These are phyloP conservation scores for Beauveria varroae DNA, from an alignment of 2,329 filamentous ascomycete genomes.

Conservation along the genomic window DNA sequence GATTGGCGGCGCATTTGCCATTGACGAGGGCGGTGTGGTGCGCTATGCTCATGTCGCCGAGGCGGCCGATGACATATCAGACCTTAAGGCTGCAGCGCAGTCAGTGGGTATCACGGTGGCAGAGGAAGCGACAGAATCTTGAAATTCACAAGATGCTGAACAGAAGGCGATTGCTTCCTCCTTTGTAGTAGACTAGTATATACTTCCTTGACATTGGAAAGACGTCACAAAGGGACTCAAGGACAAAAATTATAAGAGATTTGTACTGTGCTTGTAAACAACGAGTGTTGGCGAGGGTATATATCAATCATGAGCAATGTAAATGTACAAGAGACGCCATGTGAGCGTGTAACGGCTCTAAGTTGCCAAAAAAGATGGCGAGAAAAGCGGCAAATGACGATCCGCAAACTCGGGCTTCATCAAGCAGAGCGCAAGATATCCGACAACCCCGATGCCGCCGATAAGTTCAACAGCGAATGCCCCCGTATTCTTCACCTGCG, in stretches of 20 bases:
- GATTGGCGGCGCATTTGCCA: conserved; percentile 55
- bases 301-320: neutral
- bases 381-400: conserved; percentile 11
- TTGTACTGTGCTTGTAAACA: neutral
- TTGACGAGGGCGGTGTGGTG: conserved; percentile 24
- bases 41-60: conserved; percentile 24
- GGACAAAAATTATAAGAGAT: neutral
- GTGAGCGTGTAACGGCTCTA: neutral
- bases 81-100: conserved; percentile 22
- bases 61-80: conserved; percentile 24
- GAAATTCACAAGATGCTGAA: neutral
- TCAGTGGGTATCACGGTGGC: conserved; percentile 17
- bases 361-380: conserved; percentile 6
- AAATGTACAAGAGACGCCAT: neutral
- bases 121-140: neutral
- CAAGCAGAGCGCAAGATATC: conserved; percentile 62
- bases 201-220: too few relatives aligned
- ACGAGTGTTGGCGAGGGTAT: neutral
- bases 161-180: too few relatives aligned
- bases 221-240: too few relatives aligned
- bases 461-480: conserved; percentile 66
- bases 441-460: conserved; percentile 65
- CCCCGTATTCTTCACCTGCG: conserved; percentile 56
- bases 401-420: conserved; percentile 19
- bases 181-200: too few relatives aligned